These are phyloP conservation scores for Fraxinus ornus DNA, from an alignment of 305 asterid species.

Conservation along the genomic window DNA sequence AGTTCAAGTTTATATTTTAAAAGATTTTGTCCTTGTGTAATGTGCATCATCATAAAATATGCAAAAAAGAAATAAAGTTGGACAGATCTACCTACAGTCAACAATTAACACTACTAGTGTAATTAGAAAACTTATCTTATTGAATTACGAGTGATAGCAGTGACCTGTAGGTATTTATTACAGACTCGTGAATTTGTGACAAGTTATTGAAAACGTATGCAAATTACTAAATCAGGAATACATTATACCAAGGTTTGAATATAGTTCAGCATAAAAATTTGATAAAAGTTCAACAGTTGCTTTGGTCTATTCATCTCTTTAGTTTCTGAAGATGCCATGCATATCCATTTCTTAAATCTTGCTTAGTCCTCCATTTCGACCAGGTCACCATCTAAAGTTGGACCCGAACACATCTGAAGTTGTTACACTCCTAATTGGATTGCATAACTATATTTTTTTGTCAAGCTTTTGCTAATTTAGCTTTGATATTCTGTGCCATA, in stretches of 20 bases:
- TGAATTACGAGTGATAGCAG: background rate
- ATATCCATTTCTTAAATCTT: background rate
- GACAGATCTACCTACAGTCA: conserved; percentile 19
- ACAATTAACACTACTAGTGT: background rate
- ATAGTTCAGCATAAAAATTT: background rate
- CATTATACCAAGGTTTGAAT: background rate
- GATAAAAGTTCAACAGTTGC: background rate
- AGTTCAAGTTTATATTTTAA: conserved; percentile 20
- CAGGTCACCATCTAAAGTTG: background rate
- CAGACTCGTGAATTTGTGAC: background rate
- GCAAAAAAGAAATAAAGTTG: conserved; percentile 21
- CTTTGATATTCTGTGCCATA: background rate
- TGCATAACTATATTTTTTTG: background rate
- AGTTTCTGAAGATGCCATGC: background rate
- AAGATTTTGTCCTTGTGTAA: conserved; percentile 18
- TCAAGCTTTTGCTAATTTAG: background rate
- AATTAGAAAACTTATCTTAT: background rate
- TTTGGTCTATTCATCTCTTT: background rate
- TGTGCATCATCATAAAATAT: conserved; percentile 17
- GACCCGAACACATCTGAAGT: background rate
- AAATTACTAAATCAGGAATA: background rate
- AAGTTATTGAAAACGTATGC: background rate
- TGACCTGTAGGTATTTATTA: background rate
- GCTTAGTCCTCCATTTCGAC: background rate
- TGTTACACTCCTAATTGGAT: background rate